Evolutionary conservation across 768 basidiomycete genomes (phyloP).

Genomic region (Kwoniella mangroviensis): DNA sequence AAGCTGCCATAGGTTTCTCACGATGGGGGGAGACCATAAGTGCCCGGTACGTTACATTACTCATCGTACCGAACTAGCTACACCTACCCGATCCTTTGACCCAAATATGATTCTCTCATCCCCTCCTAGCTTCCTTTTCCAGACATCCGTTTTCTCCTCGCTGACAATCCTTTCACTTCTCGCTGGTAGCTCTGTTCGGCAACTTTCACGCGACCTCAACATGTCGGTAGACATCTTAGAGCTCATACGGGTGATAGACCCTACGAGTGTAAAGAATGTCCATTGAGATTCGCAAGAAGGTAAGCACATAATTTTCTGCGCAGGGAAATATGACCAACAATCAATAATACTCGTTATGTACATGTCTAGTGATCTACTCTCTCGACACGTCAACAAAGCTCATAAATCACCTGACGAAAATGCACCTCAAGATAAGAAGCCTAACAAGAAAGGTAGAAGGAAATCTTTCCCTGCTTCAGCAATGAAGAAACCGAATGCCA

Average conservation of each 20-base stretch:
- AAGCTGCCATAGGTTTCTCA: too few species aligned
- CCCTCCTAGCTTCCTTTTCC: too few species aligned
- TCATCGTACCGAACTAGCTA: not conserved
- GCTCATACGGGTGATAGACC: constrained; percentile 57
- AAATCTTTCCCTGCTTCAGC: constrained; percentile 38
- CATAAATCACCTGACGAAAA: constrained; percentile 47
- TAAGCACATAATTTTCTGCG: too few species aligned
- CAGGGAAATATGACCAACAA: too few species aligned
- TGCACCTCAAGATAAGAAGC: constrained; percentile 30
- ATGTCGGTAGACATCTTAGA: constrained; percentile 56
- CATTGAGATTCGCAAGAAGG: constrained; percentile 52
- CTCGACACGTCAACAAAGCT: constrained; percentile 57
- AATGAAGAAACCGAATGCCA: constrained; percentile 8
- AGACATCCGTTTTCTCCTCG: not conserved
- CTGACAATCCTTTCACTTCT: not conserved
- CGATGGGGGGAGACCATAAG: constrained; percentile 31
- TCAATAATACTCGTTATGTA: too few species aligned
- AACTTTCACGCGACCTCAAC: constrained; percentile 56
- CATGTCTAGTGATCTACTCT: constrained; percentile 48
- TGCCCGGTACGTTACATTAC: constrained; percentile 24
- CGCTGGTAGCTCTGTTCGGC: constrained; percentile 48
- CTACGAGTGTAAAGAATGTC: constrained; percentile 55
- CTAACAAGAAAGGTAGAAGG: constrained; percentile 39
- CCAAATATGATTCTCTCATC: too few species aligned
- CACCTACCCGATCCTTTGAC: not conserved